Evolutionary conservation across 352 stramenopile species (phyloP).

Genomic region (Pythium dissimile): DNA sequence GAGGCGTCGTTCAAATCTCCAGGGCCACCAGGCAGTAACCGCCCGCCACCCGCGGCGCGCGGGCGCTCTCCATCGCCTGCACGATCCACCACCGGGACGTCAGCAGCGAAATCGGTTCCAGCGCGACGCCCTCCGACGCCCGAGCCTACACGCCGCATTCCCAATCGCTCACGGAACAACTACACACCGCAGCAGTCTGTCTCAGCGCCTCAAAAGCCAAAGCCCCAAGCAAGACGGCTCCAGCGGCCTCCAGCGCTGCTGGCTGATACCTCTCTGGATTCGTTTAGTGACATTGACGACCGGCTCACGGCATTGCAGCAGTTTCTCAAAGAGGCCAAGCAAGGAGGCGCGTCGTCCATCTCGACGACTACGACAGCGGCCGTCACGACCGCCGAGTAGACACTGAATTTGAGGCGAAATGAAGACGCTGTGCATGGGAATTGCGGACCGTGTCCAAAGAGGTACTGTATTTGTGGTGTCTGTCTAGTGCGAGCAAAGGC

Average conservation of each 20-base stretch:
- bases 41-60: conserved; percentile 23
- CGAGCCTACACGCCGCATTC: neutral
- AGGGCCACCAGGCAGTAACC: conserved; percentile 20
- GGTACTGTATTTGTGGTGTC: conserved; percentile 4
- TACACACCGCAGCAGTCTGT: neutral
- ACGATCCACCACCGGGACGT: conserved; percentile 4
- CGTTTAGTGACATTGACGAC: conserved; percentile 86
- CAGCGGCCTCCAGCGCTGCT: conserved; percentile 29
- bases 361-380: conserved; percentile 2
- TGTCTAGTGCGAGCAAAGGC: neutral
- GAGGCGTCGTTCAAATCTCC: conserved; percentile 7
- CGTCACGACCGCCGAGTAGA: conserved; percentile 1
- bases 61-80: conserved; percentile 22
- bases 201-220: neutral
- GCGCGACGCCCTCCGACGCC: neutral
- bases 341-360: conserved; percentile 25
- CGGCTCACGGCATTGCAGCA: conserved; percentile 74
- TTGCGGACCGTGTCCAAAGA: conserved; percentile 6
- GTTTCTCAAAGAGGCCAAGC: conserved; percentile 80
- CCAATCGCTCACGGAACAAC: neutral
- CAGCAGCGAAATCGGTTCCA: neutral
- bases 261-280: conserved; percentile 62
- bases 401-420: neutral
- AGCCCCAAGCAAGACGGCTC: neutral
- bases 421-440: neutral